phyloP scores from a whole-genome alignment of 139 green algal genomes.

The Gonium pectorale region DNA sequence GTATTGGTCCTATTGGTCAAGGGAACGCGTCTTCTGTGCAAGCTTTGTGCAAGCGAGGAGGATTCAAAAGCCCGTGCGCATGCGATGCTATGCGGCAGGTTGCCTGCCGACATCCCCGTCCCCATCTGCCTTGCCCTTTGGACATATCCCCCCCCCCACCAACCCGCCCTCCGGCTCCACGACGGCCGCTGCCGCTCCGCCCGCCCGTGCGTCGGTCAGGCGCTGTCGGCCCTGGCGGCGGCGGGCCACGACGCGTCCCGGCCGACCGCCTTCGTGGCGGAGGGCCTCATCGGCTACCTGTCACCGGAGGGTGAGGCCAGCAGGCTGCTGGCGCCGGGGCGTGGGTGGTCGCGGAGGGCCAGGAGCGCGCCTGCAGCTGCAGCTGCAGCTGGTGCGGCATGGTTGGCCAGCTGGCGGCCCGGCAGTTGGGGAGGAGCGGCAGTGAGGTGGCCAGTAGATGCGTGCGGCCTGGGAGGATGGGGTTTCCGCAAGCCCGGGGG shows the following conservation, averaged over 20 bases:
- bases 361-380: background rate
- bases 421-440: no score
- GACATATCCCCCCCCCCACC: no score
- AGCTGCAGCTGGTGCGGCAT: no score
- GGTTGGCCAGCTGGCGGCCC: no score
- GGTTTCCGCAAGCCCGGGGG: no score
- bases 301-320: no score
- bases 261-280: background rate
- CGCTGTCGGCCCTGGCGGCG: background rate
- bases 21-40: background rate
- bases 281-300: slow-evolving; percentile 27
- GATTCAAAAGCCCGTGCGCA: no score
- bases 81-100: background rate
- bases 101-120: background rate
- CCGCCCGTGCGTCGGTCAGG: no score
- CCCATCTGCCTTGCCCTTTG: background rate
- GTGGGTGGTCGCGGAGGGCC: background rate
- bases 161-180: background rate
- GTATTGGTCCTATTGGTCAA: background rate
- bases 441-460: no score
- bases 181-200: background rate
- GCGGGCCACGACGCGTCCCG: background rate
- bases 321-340: no score
- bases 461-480: no score
- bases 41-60: background rate